Base-by-base conservation (phyloP, 768 basidiomycete species). In the Rhizopogon vulgaris region DNA sequence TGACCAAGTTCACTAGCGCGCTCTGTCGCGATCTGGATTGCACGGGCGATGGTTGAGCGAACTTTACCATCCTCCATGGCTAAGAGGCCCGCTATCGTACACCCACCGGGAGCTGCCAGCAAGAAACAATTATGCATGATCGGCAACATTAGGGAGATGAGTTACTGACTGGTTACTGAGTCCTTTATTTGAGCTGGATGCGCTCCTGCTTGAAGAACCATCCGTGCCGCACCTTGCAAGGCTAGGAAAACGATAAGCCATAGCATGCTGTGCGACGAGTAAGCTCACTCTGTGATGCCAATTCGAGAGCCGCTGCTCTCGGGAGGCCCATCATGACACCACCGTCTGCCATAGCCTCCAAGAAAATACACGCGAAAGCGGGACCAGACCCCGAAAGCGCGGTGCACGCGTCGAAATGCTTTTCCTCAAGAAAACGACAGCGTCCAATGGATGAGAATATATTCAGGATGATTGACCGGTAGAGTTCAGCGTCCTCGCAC, bases 241-340 rank as follows among this genome's bases (percentile, higher is more conserved):
- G 93, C 94, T 97, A 66, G 39, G 30, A 27, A 38, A 42, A 55
- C 2, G 5, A 36, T 36, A 36, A 55, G 25, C 47, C 22, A 12
- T 8, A 17, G 40, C 36, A 10, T 24, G 36, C 34, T n/a, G 34
- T 48, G 32, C n/a, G 8, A 9, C 18, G 28, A 37, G 27, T 47
- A 14, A 14, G 71, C 83, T 61, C 64, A 96, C 95, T 93, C 71
- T 99, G 96, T 41, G 95, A 84, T 45, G 96, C 95, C 48, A 99
- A 72, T 66, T 99, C 96, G 39, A 98, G 71, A 4, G 96, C 94
- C 68, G 97, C 96, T 2, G 84, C 81, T 55, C 96, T 77, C 3
- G 96, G 96, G 48, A 99, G 71, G 28, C 96, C 96, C 96, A 98
- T 98, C 95, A 99, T 98, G 41, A 98, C 96, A 40, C 94, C 96